Percentiles rank a stretch among this genome's conserved stretches.
phyloP scores from a whole-genome alignment of 2,329 filamentous ascomycete genomes.

The Endoconidiophora laricicola region DNA sequence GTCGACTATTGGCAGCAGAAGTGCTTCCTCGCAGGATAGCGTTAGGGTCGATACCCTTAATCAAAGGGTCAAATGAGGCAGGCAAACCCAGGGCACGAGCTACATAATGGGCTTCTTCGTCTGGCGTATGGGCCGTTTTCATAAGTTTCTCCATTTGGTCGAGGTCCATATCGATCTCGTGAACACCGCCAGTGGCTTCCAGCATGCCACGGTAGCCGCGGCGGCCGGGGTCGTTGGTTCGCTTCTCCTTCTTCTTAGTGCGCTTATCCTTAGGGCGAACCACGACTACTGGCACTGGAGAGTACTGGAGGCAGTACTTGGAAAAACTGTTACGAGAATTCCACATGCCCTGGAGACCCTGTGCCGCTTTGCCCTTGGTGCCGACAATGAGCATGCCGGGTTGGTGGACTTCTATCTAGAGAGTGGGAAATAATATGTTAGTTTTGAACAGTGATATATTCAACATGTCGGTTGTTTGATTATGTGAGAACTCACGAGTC shows the following conservation, averaged over 20 bases:
- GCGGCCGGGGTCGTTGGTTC: conserved; percentile 56
- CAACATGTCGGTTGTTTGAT: neutral
- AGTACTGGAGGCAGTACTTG: conserved; percentile 89
- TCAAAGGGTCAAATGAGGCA: conserved; percentile 45
- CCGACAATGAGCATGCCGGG: conserved; percentile 84
- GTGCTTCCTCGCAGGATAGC: conserved; percentile 15
- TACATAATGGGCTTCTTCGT: conserved; percentile 48
- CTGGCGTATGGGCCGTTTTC: conserved; percentile 36
- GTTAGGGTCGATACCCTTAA: conserved; percentile 35
- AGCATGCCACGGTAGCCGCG: conserved; percentile 67
- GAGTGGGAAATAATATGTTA: neutral
- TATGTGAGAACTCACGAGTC: conserved; percentile 44
- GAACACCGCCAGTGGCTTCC: conserved; percentile 39
- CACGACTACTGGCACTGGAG: conserved; percentile 81
- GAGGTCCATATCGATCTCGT: conserved; percentile 40
- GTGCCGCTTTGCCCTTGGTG: conserved; percentile 67
- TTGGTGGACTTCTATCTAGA: conserved; percentile 76
- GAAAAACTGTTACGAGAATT: conserved; percentile 68
- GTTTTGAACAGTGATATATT: neutral
- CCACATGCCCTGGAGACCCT: conserved; percentile 71
- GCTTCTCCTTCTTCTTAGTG: conserved; percentile 77
- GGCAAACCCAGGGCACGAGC: conserved; percentile 46
- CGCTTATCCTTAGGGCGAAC: conserved; percentile 77
- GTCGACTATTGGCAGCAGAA: conserved; percentile 8
- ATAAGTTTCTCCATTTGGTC: conserved; percentile 34